Evolutionary conservation across 1,139 yeast genomes (phyloP).

Genomic region (Magnusiomyces suaveolens): DNA sequence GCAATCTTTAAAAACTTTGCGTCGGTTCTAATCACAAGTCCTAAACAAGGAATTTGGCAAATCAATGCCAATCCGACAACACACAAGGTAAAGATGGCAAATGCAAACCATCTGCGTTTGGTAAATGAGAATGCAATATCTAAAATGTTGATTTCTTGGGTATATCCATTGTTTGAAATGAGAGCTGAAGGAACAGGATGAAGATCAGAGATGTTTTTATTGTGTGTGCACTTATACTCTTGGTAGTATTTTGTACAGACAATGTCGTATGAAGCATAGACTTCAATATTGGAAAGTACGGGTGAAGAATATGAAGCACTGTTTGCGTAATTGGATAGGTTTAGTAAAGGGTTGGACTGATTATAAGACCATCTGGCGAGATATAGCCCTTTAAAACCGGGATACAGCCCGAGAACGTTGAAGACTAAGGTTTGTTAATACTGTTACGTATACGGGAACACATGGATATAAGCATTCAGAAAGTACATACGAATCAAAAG

Average conservation of each 20-base stretch:
- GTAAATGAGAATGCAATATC: neutral
- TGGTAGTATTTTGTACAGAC: slow-evolving; percentile 8
- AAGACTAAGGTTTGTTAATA: neutral
- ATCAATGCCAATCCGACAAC: neutral
- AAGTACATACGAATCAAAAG: neutral
- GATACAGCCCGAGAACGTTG: neutral
- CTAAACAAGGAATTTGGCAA: neutral
- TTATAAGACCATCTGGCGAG: neutral
- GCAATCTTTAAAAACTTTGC: neutral
- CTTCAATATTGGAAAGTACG: slow-evolving; percentile 5
- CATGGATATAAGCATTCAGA: neutral
- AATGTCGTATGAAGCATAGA: neutral
- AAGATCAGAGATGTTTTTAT: slow-evolving; percentile 5
- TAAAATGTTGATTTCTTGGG: neutral
- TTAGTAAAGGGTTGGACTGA: neutral
- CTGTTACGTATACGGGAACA: neutral
- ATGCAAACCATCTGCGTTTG: neutral
- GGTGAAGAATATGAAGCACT: neutral
- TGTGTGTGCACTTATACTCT: slow-evolving; percentile 6
- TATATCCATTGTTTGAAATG: neutral
- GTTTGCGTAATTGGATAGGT: neutral
- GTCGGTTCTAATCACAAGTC: neutral
- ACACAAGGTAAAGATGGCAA: neutral
- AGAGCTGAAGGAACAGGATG: slow-evolving; percentile 1
- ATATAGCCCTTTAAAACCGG: neutral